Percentiles rank a stretch among this genome's conserved stretches.
Evolutionary conservation across 163 green algal species (phyloP).

Genomic region (Trebouxiophyceae sp.): DNA sequence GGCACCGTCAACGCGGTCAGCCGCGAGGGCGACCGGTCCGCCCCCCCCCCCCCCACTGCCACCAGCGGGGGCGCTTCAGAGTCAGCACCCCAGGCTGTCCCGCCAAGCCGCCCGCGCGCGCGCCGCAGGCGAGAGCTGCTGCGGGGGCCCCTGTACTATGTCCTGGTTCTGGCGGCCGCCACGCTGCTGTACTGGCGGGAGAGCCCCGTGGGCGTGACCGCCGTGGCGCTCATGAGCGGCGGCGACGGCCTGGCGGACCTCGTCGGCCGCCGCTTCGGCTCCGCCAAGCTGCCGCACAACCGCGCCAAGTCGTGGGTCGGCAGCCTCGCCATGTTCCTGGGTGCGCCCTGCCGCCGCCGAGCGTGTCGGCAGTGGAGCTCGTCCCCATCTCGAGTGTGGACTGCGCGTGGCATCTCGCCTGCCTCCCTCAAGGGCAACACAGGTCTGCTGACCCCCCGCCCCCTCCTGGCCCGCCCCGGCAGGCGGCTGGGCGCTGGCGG

Average conservation of each 20-base stretch:
- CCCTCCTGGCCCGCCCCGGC: too few relatives aligned
- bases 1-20: constrained; percentile 68
- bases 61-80: not conserved
- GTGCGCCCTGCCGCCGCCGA: too few relatives aligned
- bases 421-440: too few relatives aligned
- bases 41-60: not conserved
- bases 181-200: constrained; percentile 67
- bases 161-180: constrained; percentile 49
- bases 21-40: constrained; percentile 45
- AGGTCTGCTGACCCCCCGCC: too few relatives aligned
- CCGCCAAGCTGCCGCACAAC: constrained; percentile 72
- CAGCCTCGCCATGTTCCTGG: constrained; percentile 78
- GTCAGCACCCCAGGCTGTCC: too few relatives aligned
- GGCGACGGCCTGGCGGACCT: constrained; percentile 81
- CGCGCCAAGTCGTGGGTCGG: constrained; percentile 73
- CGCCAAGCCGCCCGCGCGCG: too few relatives aligned
- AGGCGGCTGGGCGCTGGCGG: constrained; percentile 41
- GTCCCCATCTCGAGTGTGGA: too few relatives aligned
- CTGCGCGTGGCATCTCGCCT: too few relatives aligned
- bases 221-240: constrained; percentile 42
- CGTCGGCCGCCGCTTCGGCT: constrained; percentile 43
- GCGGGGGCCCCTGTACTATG: constrained; percentile 83
- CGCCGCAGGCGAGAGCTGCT: constrained; percentile 56
- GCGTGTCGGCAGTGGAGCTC: too few relatives aligned
- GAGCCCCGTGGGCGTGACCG: constrained; percentile 37